Percentiles rank a stretch among this genome's conserved stretches.
These are phyloP conservation scores for Obba rivulosa DNA, from an alignment of 768 basidiomycete genomes.

Conservation along the genomic window DNA sequence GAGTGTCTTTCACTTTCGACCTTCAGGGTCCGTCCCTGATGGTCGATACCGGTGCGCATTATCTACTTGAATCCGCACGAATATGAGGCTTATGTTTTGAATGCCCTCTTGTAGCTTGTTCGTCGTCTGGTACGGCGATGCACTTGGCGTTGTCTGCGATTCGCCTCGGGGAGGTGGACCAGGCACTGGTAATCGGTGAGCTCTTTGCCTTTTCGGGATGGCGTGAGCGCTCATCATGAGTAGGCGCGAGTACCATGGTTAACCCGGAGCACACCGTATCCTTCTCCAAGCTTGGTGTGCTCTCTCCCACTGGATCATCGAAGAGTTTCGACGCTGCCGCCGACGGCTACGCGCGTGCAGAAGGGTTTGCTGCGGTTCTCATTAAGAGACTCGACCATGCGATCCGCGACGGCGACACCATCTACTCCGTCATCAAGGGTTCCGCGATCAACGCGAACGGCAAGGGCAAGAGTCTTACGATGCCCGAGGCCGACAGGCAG, in stretches of 20 bases:
- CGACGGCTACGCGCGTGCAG: constrained; percentile 28
- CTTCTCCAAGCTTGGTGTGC: constrained; percentile 32
- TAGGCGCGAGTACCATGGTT: constrained; percentile 23
- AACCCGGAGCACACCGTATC: constrained; percentile 25
- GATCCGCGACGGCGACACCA: constrained; percentile 23
- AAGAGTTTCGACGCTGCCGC: constrained; percentile 38
- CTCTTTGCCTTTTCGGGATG: constrained; percentile 19
- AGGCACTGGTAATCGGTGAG: constrained; percentile 42
- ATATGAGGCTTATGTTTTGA: neutral
- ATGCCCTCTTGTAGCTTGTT: constrained; percentile 2
- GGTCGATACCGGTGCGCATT: constrained; percentile 28
- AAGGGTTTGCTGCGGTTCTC: constrained; percentile 20
- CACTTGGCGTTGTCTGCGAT: constrained; percentile 45
- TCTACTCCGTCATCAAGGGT: constrained; percentile 27
- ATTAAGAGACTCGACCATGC: constrained; percentile 30
- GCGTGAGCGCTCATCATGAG: neutral
- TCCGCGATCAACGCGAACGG: constrained; percentile 30
- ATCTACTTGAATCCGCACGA: neutral
- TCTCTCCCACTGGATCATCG: constrained; percentile 34
- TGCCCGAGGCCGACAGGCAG: constrained; percentile 30
- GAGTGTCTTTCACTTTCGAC: constrained; percentile 31
- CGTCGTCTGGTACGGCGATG: constrained; percentile 38
- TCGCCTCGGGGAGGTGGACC: constrained; percentile 37
- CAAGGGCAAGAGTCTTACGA: constrained; percentile 28
- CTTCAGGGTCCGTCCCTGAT: constrained; percentile 43